Evolutionary conservation across 2,329 filamentous ascomycete genomes (phyloP), one percentile per base, ranked within the genome.

Genomic region (Xylariaceae sp.): DNA sequence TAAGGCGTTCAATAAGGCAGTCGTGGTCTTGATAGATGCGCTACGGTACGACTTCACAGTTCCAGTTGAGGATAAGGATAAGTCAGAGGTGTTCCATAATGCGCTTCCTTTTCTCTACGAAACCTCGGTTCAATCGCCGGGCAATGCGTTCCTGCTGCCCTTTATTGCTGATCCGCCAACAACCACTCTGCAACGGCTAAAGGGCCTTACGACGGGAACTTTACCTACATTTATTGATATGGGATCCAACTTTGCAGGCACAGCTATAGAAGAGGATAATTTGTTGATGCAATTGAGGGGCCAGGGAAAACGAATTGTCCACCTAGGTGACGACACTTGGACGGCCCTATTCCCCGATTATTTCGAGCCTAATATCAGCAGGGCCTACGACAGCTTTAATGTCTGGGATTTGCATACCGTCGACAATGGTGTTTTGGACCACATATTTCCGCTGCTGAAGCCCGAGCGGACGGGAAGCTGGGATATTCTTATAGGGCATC

Each of bases 291-390:
- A 96, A 74, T 71, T 89, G 77, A 71, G 80, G 73, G 70, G 89
- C 77, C 74, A 86, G 75, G 69, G 84, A 73, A 76, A 91, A 79
- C 90, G 83, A 61, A 85, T 99, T 64, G 95, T 93, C 5, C 96
- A 99, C 68, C 78, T 99, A 40, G 95, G 95, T n/a, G 95, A 99
- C 72, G 93, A 99, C 74, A 99, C 95, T 3, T 99, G 95, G 95
- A 90, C 92, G 63, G 83, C 91, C 43, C 79, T 99, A 16, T 99
- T 98, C 71, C 95, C 95, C 0, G 90, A 83, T n/a, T 92, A 96
- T 73, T 99, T 99, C 67, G 88, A 96, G 71, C 78, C 87, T 7
- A 89, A 93, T 54, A 85, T 97, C 54, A 96, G 93, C 65, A 85
- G 82, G 65, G 86, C 95, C 0, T 99, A 96, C 73, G 93, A 98